Percentiles rank a stretch among this genome's conserved stretches.
Evolutionary conservation across 2,329 filamentous ascomycete genomes (phyloP).

Genomic region (Botrytis aclada): DNA sequence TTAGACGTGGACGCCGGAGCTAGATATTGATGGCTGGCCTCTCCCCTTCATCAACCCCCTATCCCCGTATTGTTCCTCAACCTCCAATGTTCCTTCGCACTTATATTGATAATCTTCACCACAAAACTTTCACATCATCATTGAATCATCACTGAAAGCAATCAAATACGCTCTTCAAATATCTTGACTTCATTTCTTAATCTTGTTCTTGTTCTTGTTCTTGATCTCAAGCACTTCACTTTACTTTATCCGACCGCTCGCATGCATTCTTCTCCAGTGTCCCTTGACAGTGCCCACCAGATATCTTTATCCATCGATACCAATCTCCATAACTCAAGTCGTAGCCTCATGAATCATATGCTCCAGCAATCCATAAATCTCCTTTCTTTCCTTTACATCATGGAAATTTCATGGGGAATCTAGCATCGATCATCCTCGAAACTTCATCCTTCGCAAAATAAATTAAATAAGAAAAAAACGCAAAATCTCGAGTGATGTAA

Average conservation of each 20-base stretch:
- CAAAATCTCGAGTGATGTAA: not conserved
- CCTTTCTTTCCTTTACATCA: conserved; percentile 16
- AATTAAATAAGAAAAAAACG: conserved; percentile 12
- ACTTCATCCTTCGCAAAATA: conserved; percentile 17
- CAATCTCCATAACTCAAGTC: conserved; percentile 16
- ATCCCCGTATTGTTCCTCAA: not conserved
- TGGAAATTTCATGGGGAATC: conserved; percentile 10
- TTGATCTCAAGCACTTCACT: conserved; percentile 14
- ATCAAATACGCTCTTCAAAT: not conserved
- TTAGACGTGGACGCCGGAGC: too few relatives aligned
- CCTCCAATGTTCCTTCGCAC: not conserved
- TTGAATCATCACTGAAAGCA: too few relatives aligned
- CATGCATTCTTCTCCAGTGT: conserved; percentile 14
- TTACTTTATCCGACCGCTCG: conserved; percentile 16
- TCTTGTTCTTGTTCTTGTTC: not conserved
- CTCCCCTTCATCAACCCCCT: not conserved
- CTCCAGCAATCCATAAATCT: conserved; percentile 17
- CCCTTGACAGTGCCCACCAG: conserved; percentile 16
- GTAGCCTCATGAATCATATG: conserved; percentile 21
- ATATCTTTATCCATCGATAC: conserved; percentile 16
- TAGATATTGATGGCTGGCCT: too few relatives aligned
- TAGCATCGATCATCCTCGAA: conserved; percentile 19
- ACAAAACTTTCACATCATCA: not conserved
- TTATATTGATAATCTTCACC: not conserved
- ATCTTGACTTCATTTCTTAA: conserved; percentile 12